phyloP scores from a whole-genome alignment of 2,329 filamentous ascomycete genomes.

The Fusarium pilosicola region DNA sequence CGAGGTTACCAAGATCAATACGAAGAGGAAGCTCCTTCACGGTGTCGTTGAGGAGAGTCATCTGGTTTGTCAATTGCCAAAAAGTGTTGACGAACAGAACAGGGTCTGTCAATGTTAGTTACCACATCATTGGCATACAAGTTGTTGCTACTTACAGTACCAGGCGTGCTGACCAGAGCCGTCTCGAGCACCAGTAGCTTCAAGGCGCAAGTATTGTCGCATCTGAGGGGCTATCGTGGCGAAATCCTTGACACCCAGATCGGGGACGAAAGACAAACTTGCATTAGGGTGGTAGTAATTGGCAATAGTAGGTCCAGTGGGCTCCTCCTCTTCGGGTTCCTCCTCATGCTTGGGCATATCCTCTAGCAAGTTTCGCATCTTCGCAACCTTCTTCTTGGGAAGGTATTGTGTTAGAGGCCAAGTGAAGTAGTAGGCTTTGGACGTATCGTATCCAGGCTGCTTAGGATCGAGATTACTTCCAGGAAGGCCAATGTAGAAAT shows the following conservation, averaged over 20 bases:
- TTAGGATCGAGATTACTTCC: conserved; percentile 82
- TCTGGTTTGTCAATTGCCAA: conserved; percentile 93
- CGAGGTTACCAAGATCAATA: conserved; percentile 83
- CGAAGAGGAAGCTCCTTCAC: conserved; percentile 84
- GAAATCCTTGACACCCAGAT: conserved; percentile 76
- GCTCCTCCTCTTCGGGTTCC: conserved; percentile 62
- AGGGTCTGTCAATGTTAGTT: conserved; percentile 61
- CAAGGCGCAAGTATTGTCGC: conserved; percentile 81
- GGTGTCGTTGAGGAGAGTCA: conserved; percentile 91
- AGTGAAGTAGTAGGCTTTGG: conserved; percentile 83
- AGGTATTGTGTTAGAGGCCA: conserved; percentile 90
- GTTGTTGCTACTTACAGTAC: conserved; percentile 68
- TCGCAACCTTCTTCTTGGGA: conserved; percentile 87
- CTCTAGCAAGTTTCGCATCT: conserved; percentile 87
- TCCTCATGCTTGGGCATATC: conserved; percentile 53
- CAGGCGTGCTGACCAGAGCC: conserved; percentile 86
- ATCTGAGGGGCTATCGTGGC: conserved; percentile 76
- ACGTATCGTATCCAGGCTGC: conserved; percentile 75
- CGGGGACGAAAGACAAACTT: conserved; percentile 86
- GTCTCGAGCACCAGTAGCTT: conserved; percentile 84
- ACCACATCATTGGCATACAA: neutral
- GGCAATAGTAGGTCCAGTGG: conserved; percentile 74
- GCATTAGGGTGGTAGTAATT: conserved; percentile 97
- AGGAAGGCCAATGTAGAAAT: conserved; percentile 86
- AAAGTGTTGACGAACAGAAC: conserved; percentile 94